phyloP scores from a whole-genome alignment of 345 rosid genomes.

The Euphorbia peplus region DNA sequence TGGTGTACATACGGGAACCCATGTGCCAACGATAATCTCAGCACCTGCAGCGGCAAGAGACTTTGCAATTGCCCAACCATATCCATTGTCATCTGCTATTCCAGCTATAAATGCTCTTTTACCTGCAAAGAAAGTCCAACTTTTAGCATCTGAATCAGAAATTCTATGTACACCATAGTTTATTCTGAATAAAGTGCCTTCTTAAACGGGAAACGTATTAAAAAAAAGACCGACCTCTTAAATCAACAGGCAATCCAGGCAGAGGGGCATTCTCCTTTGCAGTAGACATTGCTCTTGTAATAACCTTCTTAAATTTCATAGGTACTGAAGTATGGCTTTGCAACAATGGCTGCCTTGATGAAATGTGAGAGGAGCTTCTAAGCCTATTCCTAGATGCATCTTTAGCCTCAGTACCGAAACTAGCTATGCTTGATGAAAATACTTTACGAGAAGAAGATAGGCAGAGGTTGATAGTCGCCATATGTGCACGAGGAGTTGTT shows the following conservation, averaged over 20 bases:
- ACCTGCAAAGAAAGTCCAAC: conserved; percentile 31
- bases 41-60: conserved; percentile 98
- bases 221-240: conserved; percentile 36
- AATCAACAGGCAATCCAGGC: conserved; percentile 53
- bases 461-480: conserved; percentile 37
- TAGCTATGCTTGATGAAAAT: conserved; percentile 15
- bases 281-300: conserved; percentile 36
- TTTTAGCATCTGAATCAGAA: background rate
- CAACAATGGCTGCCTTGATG: conserved; percentile 26
- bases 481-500: conserved; percentile 28
- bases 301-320: conserved; percentile 20
- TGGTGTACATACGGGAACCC: conserved; percentile 81
- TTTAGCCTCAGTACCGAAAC: conserved; percentile 18
- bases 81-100: conserved; percentile 87
- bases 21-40: conserved; percentile 87
- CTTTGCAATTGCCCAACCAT: conserved; percentile 96
- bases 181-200: conserved; percentile 1
- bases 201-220: background rate
- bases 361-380: conserved; percentile 35
- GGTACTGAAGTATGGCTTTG: conserved; percentile 21
- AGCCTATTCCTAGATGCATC: conserved; percentile 39
- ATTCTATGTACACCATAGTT: background rate
- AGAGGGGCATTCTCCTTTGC: conserved; percentile 33
- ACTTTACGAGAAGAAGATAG: conserved; percentile 24
- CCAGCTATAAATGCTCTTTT: conserved; percentile 90